Evolutionary conservation across 768 basidiomycete species (phyloP), one percentile per base, ranked within the genome.

Genomic region (Suillus luteus): DNA sequence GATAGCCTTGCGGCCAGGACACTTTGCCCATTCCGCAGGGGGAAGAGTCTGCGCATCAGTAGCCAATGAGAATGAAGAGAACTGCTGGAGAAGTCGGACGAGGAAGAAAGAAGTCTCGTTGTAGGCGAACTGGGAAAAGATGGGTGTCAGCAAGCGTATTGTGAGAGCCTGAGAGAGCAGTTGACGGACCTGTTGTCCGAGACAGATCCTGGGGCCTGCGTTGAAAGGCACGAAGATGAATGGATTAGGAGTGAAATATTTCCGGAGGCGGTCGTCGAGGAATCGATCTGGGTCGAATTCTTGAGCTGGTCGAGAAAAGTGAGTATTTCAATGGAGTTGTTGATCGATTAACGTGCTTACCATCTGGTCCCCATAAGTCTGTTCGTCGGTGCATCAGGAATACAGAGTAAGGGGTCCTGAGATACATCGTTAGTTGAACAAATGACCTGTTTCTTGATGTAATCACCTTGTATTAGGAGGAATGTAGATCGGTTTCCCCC

Each of bases 341-440:
- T 8, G 6, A 15, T 24, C 2, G 3, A 14, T 24, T 14, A 7
- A 33, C 17, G 1, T 27, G 3, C 64, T 63, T 66, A 86, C 86
- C 87, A 69, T 89, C 87, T 1, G 86, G 86, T 0, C 88, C 88
- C 88, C 88, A 90, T 6, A 87, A 78, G 66, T 88, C 85, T 58
- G 73, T 79, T 38, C 86, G 78, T 7, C 87, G 79, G 43, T 90
- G 89, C 86, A 88, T 87, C 38, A 83, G 64, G 61, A 77, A 72
- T 5, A 86, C 79, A 9, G 82, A 80, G 67, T 86, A 89, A 0
- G 72, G 63, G 31, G 75, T 66, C 49, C 84, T 83, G 43, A 9
- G 52, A 33, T 27, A 15, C 54, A 43, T 27, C 43, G 9, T 31
- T 15, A 35, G 10, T 24, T 1, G 9, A n/a, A 49, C 1, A 3